phyloP scores from a whole-genome alignment of 73 alveolate species.

The Paramecium tetraurelia region DNA sequence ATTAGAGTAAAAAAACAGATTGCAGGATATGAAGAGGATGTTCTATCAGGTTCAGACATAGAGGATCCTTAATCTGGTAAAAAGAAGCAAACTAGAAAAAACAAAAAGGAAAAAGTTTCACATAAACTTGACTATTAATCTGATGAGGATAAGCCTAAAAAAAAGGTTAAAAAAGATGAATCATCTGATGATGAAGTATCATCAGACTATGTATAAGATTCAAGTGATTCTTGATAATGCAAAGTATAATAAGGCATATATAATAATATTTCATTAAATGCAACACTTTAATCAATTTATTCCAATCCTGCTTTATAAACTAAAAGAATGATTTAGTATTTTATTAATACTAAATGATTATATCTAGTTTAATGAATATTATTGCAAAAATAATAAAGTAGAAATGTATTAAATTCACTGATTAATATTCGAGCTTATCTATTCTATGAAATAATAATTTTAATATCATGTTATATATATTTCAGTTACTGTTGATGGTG shows the following conservation, averaged over 20 bases:
- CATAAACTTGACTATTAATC: not conserved
- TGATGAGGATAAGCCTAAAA: not conserved
- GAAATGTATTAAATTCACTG: no score
- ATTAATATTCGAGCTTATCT: no score
- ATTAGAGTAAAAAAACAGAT: not conserved
- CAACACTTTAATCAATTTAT: no score
- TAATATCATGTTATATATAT: not conserved
- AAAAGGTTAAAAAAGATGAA: not conserved
- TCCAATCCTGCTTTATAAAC: no score
- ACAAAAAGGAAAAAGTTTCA: not conserved
- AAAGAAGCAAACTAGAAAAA: not conserved
- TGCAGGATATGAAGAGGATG: not conserved
- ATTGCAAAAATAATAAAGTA: no score
- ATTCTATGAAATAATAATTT: not conserved
- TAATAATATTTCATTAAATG: not conserved
- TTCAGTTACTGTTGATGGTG: conserved; percentile 6
- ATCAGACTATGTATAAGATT: not conserved
- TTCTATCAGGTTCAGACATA: not conserved
- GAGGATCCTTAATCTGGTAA: not conserved
- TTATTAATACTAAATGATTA: no score
- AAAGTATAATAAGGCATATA: not conserved
- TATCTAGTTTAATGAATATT: no score
- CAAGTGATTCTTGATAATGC: not conserved
- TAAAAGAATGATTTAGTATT: no score
- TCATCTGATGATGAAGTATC: not conserved